Percentiles rank a stretch among this genome's conserved stretches.
These are phyloP conservation scores for Pythium dissotocum DNA, from an alignment of 352 stramenopile species.

Conservation along the genomic window DNA sequence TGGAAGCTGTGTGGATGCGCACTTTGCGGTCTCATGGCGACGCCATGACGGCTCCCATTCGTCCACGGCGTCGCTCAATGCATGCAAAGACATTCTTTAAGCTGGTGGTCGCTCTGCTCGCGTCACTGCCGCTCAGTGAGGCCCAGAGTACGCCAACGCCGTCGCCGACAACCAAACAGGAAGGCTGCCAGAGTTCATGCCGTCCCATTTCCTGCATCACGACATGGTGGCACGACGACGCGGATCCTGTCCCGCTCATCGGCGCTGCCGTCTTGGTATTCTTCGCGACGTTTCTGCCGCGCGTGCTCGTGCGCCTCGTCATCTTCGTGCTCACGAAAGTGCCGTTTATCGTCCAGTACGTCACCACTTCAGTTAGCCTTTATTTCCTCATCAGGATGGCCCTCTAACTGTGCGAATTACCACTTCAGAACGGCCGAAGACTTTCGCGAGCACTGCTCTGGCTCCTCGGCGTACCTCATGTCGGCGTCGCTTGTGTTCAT, in stretches of 20 bases:
- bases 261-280: constrained; percentile 78
- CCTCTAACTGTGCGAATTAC: neutral
- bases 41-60: no score
- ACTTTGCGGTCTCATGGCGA: neutral
- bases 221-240: constrained; percentile 52
- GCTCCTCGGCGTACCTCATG: constrained; percentile 84
- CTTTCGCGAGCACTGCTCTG: constrained; percentile 74
- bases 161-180: neutral
- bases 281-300: constrained; percentile 85
- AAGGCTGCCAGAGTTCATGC: constrained; percentile 16
- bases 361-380: neutral
- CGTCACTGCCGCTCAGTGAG: neutral
- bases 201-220: constrained; percentile 34
- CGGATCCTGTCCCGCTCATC: constrained; percentile 43
- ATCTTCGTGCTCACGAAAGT: constrained; percentile 88
- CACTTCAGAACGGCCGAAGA: constrained; percentile 69
- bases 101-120: neutral
- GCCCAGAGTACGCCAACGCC: constrained; percentile 12
- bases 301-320: constrained; percentile 78
- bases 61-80: neutral
- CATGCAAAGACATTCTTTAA: neutral
- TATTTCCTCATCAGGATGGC: neutral
- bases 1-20: neutral
- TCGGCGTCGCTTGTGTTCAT: constrained; percentile 73
- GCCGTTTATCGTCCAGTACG: constrained; percentile 81